Evolutionary conservation across 371 early-diverging fungal genomes (phyloP).

Genomic region (Rhizopus microsporus): DNA sequence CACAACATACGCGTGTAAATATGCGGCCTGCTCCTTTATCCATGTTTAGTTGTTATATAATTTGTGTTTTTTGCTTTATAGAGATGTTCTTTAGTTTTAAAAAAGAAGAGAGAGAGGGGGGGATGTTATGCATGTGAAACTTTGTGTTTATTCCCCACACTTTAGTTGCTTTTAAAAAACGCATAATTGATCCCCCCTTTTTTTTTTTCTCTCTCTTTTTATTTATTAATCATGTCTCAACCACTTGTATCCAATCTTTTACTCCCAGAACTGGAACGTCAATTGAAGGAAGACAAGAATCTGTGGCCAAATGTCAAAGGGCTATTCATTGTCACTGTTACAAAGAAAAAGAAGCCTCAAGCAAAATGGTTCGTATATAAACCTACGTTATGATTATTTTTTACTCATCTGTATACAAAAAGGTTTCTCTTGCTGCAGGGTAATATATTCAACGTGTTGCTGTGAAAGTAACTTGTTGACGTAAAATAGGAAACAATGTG

Average conservation of each 20-base stretch:
- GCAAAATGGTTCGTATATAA: slow-evolving; percentile 37
- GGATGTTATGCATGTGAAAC: slow-evolving; percentile 3
- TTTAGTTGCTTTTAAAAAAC: neutral
- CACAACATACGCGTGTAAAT: too few species aligned
- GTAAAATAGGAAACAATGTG: slow-evolving; percentile 21
- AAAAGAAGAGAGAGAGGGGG: too few species aligned
- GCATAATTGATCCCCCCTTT: slow-evolving; percentile 1
- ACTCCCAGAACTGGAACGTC: slow-evolving; percentile 50
- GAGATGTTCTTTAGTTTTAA: too few species aligned
- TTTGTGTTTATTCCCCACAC: neutral
- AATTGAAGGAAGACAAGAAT: slow-evolving; percentile 33
- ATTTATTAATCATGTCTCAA: neutral
- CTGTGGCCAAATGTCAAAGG: slow-evolving; percentile 52
- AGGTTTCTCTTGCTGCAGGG: slow-evolving; percentile 49
- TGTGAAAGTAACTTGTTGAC: neutral
- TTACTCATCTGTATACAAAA: neutral
- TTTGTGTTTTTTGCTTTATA: too few species aligned
- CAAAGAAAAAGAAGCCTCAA: slow-evolving; percentile 32
- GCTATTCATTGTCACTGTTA: slow-evolving; percentile 43
- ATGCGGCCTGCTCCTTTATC: too few species aligned
- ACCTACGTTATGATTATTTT: neutral
- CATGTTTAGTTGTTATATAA: too few species aligned
- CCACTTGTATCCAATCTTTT: slow-evolving; percentile 30
- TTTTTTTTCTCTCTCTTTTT: slow-evolving; percentile 5
- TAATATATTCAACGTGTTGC: neutral